Evolutionary conservation across 768 basidiomycete species (phyloP).

Genomic region (Phlebiopsis flavidoalba): DNA sequence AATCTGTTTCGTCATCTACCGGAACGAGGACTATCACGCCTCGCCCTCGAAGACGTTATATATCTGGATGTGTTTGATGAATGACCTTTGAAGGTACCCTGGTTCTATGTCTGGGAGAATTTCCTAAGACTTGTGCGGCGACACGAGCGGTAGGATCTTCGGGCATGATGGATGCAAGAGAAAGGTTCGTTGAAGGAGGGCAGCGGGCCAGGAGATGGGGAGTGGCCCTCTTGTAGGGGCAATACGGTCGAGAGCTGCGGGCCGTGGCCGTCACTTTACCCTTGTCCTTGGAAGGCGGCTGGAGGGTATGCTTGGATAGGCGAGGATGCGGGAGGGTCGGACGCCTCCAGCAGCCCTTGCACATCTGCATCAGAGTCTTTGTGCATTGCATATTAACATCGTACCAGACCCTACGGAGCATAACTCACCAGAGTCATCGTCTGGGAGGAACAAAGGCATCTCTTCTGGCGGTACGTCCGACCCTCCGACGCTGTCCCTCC

Average conservation of each 20-base stretch:
- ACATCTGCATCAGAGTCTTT: background rate
- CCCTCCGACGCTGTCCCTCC: conserved; percentile 4
- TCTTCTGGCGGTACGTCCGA: conserved; percentile 4
- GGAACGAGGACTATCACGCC: background rate
- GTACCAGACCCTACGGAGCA: background rate
- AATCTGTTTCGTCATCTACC: background rate
- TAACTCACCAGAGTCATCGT: background rate
- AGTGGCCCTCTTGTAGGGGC: background rate
- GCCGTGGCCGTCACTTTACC: background rate
- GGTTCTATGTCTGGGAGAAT: background rate
- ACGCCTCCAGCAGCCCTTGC: background rate
- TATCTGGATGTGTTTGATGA: background rate
- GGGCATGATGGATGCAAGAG: background rate
- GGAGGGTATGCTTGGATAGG: background rate
- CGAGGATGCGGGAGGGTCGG: background rate
- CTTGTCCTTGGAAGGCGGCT: background rate
- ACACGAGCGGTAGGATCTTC: background rate
- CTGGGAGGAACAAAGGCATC: background rate
- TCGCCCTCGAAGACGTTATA: background rate
- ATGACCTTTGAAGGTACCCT: background rate
- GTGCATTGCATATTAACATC: background rate
- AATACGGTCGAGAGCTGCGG: background rate
- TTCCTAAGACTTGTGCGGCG: background rate
- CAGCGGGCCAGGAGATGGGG: background rate
- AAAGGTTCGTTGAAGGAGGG: background rate